phyloP scores from a whole-genome alignment of 306 rosid species.

The Quercus mongolica region DNA sequence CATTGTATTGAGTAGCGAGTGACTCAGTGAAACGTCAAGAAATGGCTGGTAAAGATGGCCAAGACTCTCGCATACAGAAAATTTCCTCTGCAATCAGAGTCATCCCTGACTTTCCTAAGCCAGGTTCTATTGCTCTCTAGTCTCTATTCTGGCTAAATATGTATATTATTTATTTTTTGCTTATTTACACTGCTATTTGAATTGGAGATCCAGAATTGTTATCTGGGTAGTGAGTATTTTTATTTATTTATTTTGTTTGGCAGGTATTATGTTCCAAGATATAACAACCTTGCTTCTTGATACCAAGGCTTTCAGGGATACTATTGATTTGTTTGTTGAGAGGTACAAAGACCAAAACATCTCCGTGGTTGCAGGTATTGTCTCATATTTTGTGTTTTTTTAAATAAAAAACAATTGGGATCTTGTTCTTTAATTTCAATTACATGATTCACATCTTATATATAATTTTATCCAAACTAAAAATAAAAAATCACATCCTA shows the following conservation, averaged over 20 bases:
- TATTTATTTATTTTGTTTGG: neutral
- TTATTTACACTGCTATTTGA: neutral
- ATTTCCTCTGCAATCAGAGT: slow-evolving; percentile 81
- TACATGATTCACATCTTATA: too few relatives aligned
- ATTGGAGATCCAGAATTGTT: neutral
- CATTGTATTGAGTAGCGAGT: slow-evolving; percentile 30
- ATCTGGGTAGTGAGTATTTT: slow-evolving; percentile 13
- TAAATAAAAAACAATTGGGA: too few relatives aligned
- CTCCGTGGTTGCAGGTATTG: slow-evolving; percentile 90
- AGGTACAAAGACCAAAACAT: slow-evolving; percentile 77
- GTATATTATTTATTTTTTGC: too few relatives aligned
- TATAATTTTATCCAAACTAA: too few relatives aligned
- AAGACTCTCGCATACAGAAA: slow-evolving; percentile 61
- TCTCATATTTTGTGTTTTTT: neutral
- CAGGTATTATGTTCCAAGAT: slow-evolving; percentile 96
- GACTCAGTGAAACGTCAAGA: slow-evolving; percentile 21
- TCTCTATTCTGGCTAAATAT: too few relatives aligned
- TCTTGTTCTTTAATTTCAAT: neutral
- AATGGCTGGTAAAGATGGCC: slow-evolving; percentile 60
- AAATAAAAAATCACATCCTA: too few relatives aligned
- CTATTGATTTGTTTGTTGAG: slow-evolving; percentile 93
- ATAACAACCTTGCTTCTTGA: slow-evolving; percentile 94
- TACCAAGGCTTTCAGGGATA: slow-evolving; percentile 80
- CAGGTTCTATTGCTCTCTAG: slow-evolving; percentile 40
- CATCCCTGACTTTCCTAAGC: slow-evolving; percentile 91